Evolutionary conservation across 2,329 filamentous ascomycete species (phyloP), one percentile per base, ranked within the genome.

Genomic region (Calonectria montana): DNA sequence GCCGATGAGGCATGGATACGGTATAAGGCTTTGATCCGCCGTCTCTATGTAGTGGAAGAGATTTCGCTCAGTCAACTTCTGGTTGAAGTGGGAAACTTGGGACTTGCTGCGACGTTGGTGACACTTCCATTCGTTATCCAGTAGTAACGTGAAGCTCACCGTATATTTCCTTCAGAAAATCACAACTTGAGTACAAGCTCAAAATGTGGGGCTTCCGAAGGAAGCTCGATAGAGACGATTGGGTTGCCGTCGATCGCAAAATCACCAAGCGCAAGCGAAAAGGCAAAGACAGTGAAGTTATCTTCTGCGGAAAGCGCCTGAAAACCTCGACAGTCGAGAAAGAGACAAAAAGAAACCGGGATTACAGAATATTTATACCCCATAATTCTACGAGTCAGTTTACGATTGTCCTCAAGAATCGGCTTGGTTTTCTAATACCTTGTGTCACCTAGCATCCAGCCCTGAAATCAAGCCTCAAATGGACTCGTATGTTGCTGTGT

Each of bases 241-340:
- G 67, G 67, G 25, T 23, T 10, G 4, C 21, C 10, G 23, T 70
- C 2, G 67, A 65, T 29, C 50, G 25, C 50, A 50, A 59, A 25
- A 65, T 69, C 41, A 10, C 35, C 53, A 55, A 62, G n/a, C 53
- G 53, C 18, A 61, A 70, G 39, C 21, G 12, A 37, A 35, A 45
- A 6, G 50, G 45, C 35, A 55, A 66, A 23, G 43, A 53, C 9
- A 66, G 63, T 16, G n/a, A 63, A 39, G 53, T 62, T 12, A 47
- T 70, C 12, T 43, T 53, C 41, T 62, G 27, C 8, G 55, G 68
- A n/a, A 70, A 66, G 37, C 68, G 55, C 35, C n/a, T 70, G 18
- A 65, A 66, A 21, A 5, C 25, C 4, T 35, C 50, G 10, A 65
- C 50, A 5, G 27, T 70, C 15, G 35, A 61, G 15, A 65, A 62